Percentiles rank a stretch among this genome's conserved stretches.
Conservation (phyloP, 371 early-diverging fungal genomes). For the Syncephalastrum monosporum region DNA sequence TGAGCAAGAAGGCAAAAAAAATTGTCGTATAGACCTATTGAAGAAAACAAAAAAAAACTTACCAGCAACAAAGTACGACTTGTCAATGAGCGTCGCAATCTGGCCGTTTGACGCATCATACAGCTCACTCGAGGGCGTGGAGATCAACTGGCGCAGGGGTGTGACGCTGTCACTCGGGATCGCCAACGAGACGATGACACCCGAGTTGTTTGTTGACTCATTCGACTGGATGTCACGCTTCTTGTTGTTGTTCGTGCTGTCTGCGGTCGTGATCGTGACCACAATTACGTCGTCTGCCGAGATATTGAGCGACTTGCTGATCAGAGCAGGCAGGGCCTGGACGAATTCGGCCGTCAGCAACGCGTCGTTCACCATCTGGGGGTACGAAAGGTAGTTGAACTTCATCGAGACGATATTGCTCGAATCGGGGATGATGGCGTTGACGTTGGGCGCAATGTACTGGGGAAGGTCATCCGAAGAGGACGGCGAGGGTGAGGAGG, state of each 20-base stretch:
- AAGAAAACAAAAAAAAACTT: too few relatives aligned
- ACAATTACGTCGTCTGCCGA: constrained; percentile 46
- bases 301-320: constrained; percentile 26
- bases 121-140: constrained; percentile 23
- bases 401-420: constrained; percentile 39
- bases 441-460: constrained; percentile 47
- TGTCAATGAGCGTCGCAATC: constrained; percentile 36
- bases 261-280: constrained; percentile 38
- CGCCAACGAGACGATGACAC: constrained; percentile 42
- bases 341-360: constrained; percentile 49
- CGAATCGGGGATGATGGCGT: constrained; percentile 43
- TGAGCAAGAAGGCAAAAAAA: too few relatives aligned
- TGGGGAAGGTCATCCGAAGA: constrained; percentile 27
- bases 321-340: constrained; percentile 32
- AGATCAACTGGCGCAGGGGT: constrained; percentile 22
- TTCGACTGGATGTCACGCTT: constrained; percentile 10
- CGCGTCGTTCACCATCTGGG: constrained; percentile 45
- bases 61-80: constrained; percentile 23
- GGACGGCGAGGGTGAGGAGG: neutral
- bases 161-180: constrained; percentile 27
- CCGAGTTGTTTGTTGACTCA: constrained; percentile 10
- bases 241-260: constrained; percentile 2
- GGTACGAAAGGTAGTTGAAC: constrained; percentile 40
- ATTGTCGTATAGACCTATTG: too few relatives aligned
- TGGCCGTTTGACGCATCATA: constrained; percentile 40